Base-by-base conservation (phyloP, 179 eudicot species). In the Amaranthus tricolor region DNA sequence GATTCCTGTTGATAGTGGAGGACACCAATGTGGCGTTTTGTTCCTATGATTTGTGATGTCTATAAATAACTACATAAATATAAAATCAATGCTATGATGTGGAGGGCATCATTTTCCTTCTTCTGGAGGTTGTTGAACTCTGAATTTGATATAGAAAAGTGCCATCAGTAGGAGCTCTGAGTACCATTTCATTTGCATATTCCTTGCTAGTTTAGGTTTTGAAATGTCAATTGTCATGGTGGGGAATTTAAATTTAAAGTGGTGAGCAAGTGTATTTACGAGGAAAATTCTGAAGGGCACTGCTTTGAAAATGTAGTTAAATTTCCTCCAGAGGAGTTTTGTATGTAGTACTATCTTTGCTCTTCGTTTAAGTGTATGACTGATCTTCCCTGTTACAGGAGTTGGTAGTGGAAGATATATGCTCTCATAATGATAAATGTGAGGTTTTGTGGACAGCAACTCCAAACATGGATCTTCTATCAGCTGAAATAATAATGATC, bases 391-490 rank as follows among this genome's bases (percentile, higher is more conserved):
- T 75, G n/a, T 76, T 74, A 68, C 93, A 92, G 97, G 91, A 83
- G 63, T 78, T 88, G 50, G 49, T 84, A 62, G 96, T 92, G 44
- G 87, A 87, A 44, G 94, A 89, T 19, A 17, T 91, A 72, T 88
- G 84, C 54, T 72, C 84, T 66, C 70, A 73, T 9, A 58, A 66
- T 66, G 76, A 80, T 58, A 87, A 72, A 48, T 78, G 85, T 68
- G 67, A 24, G 62, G 78, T 84, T 15, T 6, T 73, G 8, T 83
- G 90, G 85, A 85, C 89, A 40, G 84, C 81, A 52, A 88, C 91
- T 62, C 98, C 99, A 31, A 77, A 67, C 73, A 91, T 84, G 94
- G 88, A 80, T 82, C 86, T 95, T 55, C 76, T 79, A 72, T 82
- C 85, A 43, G 97, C 98, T 81, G 84, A 80, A 71, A 77, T 49